Base-by-base conservation (phyloP, 495 filamentous ascomycete genomes). In the Penicillium paradoxum region DNA sequence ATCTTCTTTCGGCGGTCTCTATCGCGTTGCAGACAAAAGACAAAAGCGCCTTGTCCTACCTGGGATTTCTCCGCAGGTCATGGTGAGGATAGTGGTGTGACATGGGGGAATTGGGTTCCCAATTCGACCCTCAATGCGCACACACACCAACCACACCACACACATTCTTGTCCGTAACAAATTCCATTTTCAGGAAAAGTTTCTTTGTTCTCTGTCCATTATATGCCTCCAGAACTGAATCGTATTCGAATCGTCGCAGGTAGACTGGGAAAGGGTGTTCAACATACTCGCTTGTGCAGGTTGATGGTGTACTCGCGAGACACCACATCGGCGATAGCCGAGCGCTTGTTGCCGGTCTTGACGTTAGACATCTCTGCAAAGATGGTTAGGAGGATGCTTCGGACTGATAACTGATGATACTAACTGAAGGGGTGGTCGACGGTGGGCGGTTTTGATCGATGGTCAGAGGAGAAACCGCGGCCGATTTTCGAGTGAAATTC, bases 301-400 rank as follows among this genome's bases (percentile, higher is more conserved):
- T 99, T 92, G 82, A 99, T 99, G 73, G 93, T 99, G 84, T 97
- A 99, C 82, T 99, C 95, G 82, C 93, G 90, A 54, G 93, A 85
- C 69, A 99, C 93, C 66, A 97, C 95, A 77, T 97, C 91, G 69
- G 88, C 86, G 73, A 97, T 95, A 77, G 93, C 93, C 71, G 91
- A 96, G 70, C 91, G 88, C 67, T 78, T 78, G 85, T 95, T 95
- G 73, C 77, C 82, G 62, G 81, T 63, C 49, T 69, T 65, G 63
- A 68, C 66, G 71, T 81, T 82, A 78, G 87, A 87, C 88, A 90
- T 91, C 81, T 81, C 80, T 85, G 67, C 32, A 3, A 30, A 43
- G n/a, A 15, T 24, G 49, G 61, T 69, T 62, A 67, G 60, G 24
- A 27, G 21, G 6, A 30, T 4, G 29, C 24, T 34, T 9, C 18